Evolutionary conservation across 2,329 filamentous ascomycete species (phyloP), one percentile per base, ranked within the genome.

Genomic region (Colletotrichum sp.): DNA sequence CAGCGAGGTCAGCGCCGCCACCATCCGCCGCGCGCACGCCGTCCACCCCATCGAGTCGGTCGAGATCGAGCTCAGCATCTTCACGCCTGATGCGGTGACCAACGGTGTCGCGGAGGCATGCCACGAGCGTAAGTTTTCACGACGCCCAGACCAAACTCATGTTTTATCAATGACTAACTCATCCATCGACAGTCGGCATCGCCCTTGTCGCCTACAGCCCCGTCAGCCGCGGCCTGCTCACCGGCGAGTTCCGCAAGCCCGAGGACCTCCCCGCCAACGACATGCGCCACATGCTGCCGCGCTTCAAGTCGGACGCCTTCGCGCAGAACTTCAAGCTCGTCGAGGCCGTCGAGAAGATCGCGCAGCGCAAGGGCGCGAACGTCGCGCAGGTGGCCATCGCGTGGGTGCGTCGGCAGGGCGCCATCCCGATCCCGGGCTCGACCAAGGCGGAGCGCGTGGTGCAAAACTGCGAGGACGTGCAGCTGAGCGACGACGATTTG

Each of bases 381-480:
- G 76, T 88, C 0, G 83, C 85, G 10, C 87, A 93, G 79, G 79
- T 93, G 26, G 88, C 90, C 7, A 84, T 92, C 67, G 90, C 90
- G 2, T 92, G 90, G 90, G 78, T 91, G 74, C 78, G 90, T 72
- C 85, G 85, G 6, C 89, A 91, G 77, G 87, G 88, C 5, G 84
- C 91, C 70, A 87, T 89, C 79, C 92, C 93, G 7, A 94, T 94
- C 76, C 93, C 93, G 0, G 93, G 93, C 4, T 89, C 93, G 10
- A 91, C 90, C 2, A 91, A 87, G 7, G 84, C 83, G 12, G 87
- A 85, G 36, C 87, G 92, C n/a, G 87, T 94, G 9, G 79, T 84
- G 28, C 92, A 94, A 85, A 94, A 94, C 79, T 83, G 86, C 48
- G 87, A 85, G 72, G 78, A 84, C 34, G 83, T 92, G 6, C 83